Evolutionary conservation across 345 rosid genomes (phyloP).

Genomic region (Toxicodendron radicans): DNA sequence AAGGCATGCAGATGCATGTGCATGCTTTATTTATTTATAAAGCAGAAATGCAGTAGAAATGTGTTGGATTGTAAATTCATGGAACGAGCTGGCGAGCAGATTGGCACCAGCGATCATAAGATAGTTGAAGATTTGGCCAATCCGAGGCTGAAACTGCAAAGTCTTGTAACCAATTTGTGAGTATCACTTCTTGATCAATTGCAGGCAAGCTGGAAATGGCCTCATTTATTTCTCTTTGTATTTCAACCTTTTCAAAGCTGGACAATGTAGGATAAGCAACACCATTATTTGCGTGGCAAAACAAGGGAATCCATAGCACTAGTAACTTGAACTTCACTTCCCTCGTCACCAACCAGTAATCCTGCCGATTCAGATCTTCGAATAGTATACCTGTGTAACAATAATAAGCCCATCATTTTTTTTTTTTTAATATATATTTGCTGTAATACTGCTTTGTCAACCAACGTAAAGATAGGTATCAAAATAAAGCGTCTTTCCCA

Average conservation of each 20-base stretch:
- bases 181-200: constrained; percentile 62
- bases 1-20: not conserved
- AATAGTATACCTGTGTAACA: constrained; percentile 44
- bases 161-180: constrained; percentile 73
- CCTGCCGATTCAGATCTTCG: constrained; percentile 45
- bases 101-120: constrained; percentile 76
- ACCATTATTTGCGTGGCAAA: constrained; percentile 64
- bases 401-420: not conserved
- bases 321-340: constrained; percentile 67
- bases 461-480: too few species aligned
- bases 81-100: constrained; percentile 47
- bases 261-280: constrained; percentile 53
- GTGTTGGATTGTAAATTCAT: not conserved
- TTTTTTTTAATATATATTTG: not conserved
- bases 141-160: constrained; percentile 55
- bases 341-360: constrained; percentile 32
- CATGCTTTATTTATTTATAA: too few species aligned
- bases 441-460: not conserved
- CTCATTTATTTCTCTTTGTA: constrained; percentile 64
- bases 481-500: too few species aligned
- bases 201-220: constrained; percentile 53
- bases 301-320: constrained; percentile 58
- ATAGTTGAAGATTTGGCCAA: constrained; percentile 68
- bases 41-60: not conserved
- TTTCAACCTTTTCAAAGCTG: constrained; percentile 55